Evolutionary conservation across 257 asterid species (phyloP).

Genomic region (Nicotiana otophora): DNA sequence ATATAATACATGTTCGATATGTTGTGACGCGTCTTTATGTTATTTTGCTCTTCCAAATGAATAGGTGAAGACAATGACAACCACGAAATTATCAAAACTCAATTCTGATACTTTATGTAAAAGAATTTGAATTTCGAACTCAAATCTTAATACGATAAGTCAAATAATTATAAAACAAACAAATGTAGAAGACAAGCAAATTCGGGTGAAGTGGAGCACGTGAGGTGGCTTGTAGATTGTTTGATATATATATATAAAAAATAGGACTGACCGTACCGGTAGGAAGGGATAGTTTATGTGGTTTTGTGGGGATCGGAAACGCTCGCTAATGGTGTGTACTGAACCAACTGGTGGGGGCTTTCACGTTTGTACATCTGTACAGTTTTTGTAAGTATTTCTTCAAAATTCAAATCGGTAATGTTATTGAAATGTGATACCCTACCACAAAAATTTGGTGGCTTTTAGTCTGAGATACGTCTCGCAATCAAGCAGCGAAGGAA

Average conservation of each 20-base stretch:
- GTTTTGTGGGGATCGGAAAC: background rate
- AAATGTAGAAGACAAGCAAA: constrained; percentile 1
- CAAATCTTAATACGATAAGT: background rate
- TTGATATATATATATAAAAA: too few species aligned
- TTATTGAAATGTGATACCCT: background rate
- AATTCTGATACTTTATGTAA: background rate
- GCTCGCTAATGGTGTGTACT: background rate
- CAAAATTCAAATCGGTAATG: background rate
- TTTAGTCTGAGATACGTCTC: background rate
- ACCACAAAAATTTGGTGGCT: background rate
- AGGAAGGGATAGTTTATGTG: background rate
- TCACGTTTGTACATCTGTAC: background rate
- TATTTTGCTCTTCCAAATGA: background rate
- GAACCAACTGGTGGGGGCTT: constrained; percentile 6
- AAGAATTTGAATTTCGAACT: background rate
- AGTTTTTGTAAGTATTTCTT: background rate
- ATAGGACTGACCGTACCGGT: background rate
- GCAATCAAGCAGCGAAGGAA: too few species aligned
- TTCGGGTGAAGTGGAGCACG: background rate
- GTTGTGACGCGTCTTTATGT: background rate
- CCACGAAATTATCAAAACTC: background rate
- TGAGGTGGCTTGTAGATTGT: background rate
- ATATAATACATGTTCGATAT: background rate
- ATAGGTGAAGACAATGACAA: background rate
- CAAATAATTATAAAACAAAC: background rate